Base-by-base conservation (phyloP, 139 green algal genomes). In the Raphidocelis subcapitata region DNA sequence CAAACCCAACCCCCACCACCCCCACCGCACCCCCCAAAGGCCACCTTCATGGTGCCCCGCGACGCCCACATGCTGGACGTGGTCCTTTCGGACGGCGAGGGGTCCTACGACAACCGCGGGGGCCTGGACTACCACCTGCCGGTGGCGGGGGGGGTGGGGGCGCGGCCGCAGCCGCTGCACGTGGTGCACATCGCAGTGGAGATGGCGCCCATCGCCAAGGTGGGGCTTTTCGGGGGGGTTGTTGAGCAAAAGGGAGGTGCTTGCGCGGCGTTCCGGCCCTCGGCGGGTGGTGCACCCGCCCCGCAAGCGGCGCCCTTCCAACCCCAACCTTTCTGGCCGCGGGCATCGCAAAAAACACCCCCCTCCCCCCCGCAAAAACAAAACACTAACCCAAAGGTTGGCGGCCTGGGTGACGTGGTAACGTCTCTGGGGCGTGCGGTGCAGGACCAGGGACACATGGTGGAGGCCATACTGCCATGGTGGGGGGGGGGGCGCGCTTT, bases 131-230 rank as follows among this genome's bases (percentile, higher is more conserved):
- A 99, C 83, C 96, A 99, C 79, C 54, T 99, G 54, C 89, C 88
- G 8, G 80, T 98, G 21, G 67, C 80, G 54, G 91, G 91, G 41
- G 47, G 64, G 10, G 23, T 69, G 68, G 29, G 71, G 41, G 10
- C 74, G 54, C 31, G 57, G 63, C 37, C 63, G 56, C 46, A 62
- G 3, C 57, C 57, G 35, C 85, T 99, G 67, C 85, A 93, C 76
- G 77, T 99, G 35, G 84, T 92, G 8, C 95, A 99, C 83, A 88
- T 99, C 47, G 83, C 96, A 0, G 91, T 98, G 18, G 96, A 99
- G 84, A 99, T 99, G 96, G 96, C 96, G 36, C 96, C 96, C 62
- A 93, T 99, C 44, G 93, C 93, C 26, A 99, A 99, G 92, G 94
- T 91, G 51, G n/a, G n/a, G n/a, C n/a, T n/a, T n/a, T 18, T 23